Base-by-base conservation (phyloP, 345 rosid species). In the Syzygium aqueum region DNA sequence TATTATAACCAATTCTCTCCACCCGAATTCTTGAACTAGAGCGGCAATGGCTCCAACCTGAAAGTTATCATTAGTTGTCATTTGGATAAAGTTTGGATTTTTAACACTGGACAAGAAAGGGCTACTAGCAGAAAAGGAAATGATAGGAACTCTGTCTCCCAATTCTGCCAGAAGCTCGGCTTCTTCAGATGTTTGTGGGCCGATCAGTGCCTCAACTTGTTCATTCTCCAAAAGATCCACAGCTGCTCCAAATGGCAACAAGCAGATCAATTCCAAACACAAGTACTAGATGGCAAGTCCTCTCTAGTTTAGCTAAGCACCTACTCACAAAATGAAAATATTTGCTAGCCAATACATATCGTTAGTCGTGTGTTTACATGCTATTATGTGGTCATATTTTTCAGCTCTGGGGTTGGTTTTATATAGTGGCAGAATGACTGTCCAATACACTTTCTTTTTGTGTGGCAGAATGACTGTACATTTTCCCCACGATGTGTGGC, bases 1-100 rank as follows among this genome's bases (percentile, higher is more conserved):
- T 27, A 91, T 85, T 11, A 83, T 87, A 23, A 90, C 86, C 22
- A 84, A 84, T 27, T 86, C 86, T 84, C 86, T 87, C 90, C 92
- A 91, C 33, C 89, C 85, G 6, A 73, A 91, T 5, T 87, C 82
- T 86, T 88, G 28, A 57, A 91, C 52, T 8, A 89, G 73, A 46
- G 88, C 89, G 33, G 65, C 84, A 21, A 90, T 83, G 40, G 88
- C 90, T 65, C 30, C 25, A 37, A 85, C 88, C 86, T 88, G 89
- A 22, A 30, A 25, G 15, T 87, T 82, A 83, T 89, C 92, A 53
- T 86, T 49, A 5, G 77, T 86, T 25, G 88, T 28, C 7, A 86
- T 51, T 43, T 89, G 90, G 23, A 90, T 17, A 77, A 90, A 90
- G 73, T 86, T 87, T 2, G 84, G 67, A 28, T 53, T 89, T 21